Evolutionary conservation across 805 yeast species (phyloP).

Genomic region (Lipomyces starkeyi): DNA sequence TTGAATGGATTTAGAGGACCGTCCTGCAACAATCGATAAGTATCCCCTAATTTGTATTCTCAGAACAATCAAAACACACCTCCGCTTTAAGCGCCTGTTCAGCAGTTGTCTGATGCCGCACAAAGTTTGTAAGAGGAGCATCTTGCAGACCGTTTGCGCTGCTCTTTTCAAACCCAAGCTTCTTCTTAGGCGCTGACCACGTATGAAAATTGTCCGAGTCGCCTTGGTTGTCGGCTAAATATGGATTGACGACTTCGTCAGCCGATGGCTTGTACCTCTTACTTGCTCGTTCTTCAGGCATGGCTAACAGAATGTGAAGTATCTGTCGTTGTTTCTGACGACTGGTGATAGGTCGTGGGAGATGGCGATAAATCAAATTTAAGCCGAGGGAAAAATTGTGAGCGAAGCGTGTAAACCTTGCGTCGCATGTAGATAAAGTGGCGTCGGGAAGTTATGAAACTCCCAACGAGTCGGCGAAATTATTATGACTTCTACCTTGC

Average conservation of each 20-base stretch:
- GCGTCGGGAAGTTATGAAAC: neutral
- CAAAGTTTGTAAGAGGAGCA: slow-evolving; percentile 25
- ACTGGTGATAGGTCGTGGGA: neutral
- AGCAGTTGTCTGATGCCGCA: slow-evolving; percentile 46
- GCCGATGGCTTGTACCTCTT: slow-evolving; percentile 28
- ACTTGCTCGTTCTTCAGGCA: slow-evolving; percentile 26
- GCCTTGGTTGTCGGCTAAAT: slow-evolving; percentile 44
- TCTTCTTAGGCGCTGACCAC: neutral
- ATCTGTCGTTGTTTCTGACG: neutral
- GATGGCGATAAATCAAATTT: neutral
- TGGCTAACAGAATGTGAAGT: neutral
- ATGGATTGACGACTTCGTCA: slow-evolving; percentile 40
- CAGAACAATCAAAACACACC: slow-evolving; percentile 32
- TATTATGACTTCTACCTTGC: neutral
- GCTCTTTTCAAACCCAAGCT: slow-evolving; percentile 7
- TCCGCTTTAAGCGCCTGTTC: slow-evolving; percentile 47
- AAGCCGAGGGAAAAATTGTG: neutral
- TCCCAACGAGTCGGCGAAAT: neutral
- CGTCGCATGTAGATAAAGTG: neutral
- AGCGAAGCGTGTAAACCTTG: neutral
- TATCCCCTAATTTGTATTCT: slow-evolving; percentile 45
- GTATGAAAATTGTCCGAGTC: slow-evolving; percentile 7
- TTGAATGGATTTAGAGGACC: slow-evolving; percentile 79
- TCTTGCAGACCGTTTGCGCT: neutral
- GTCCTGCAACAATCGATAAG: slow-evolving; percentile 38